Evolutionary conservation across 176 grass and related monocot species (phyloP), one percentile per base, ranked within the genome.

Genomic region (Oryza meyeriana): DNA sequence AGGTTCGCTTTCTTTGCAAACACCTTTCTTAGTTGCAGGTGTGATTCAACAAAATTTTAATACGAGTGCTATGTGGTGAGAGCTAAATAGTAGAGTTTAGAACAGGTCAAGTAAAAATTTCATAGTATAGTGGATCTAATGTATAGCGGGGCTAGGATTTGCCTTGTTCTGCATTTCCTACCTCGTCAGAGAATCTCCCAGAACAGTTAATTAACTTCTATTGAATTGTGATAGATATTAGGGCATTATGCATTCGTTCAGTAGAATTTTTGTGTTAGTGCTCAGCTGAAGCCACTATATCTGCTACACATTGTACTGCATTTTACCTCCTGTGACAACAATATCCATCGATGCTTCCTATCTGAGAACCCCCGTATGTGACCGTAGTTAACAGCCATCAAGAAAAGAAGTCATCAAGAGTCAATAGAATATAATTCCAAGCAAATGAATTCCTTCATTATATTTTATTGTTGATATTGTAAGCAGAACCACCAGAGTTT

Each of bases 1-100:
- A 95, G 90, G 93, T 95, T 81, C 17, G 55, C 31, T 41, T 86
- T 67, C 17, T 84, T 71, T 74, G 25, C 30, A 44, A 38, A 38
- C 52, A 65, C 14, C 28, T 69, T 25, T 8, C 42, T 69, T 26
- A 74, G n/a, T 64, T 35, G 4, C 22, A 39, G 27, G 5, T 30
- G 58, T 63, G 59, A 81, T 69, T 76, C 32, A 59, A 69, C 27
- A 64, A 65, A 40, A 6, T 78, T 78, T 74, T 47, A 64, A 39
- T 76, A 61, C 32, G 13, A 3, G 20, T 66, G 67, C 39, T 52
- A 76, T 41, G 39, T 57, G 20, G 31, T 65, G 74, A 67, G 4
- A 74, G 52, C 0, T 4, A 41, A 67, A 61, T 34, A 44, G 11
- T 25, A n/a, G 40, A 74, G 39, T 74, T 72, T 28, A 70, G 9